phyloP scores from a whole-genome alignment of 2,329 filamentous ascomycete species.

The Fusarium torulosum region DNA sequence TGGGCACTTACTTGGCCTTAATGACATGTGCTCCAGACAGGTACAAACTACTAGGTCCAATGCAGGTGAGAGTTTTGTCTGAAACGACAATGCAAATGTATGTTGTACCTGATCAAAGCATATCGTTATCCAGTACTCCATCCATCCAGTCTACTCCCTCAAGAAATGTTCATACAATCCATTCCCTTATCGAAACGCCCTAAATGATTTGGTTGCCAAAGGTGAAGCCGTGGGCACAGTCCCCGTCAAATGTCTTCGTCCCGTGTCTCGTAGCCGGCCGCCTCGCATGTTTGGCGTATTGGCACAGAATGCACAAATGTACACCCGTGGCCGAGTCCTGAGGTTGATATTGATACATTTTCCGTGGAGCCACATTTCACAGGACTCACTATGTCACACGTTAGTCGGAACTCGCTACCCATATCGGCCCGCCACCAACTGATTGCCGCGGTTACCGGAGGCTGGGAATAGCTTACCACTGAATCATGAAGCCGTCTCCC shows the following conservation, averaged over 20 bases:
- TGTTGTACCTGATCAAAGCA: slow-evolving; percentile 34
- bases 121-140: slow-evolving; percentile 33
- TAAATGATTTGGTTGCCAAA: slow-evolving; percentile 59
- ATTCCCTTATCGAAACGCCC: slow-evolving; percentile 56
- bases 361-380: slow-evolving; percentile 75
- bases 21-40: slow-evolving; percentile 4
- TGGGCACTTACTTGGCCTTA: background rate
- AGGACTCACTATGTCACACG: slow-evolving; percentile 66
- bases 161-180: slow-evolving; percentile 39
- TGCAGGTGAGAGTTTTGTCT: slow-evolving; percentile 10
- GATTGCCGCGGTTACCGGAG: background rate
- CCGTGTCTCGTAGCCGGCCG: slow-evolving; percentile 61
- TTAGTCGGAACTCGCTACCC: slow-evolving; percentile 33
- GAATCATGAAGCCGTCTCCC: slow-evolving; percentile 69
- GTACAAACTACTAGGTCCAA: background rate
- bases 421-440: slow-evolving; percentile 1
- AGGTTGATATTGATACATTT: slow-evolving; percentile 71
- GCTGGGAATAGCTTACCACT: slow-evolving; percentile 64
- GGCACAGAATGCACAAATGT: slow-evolving; percentile 73
- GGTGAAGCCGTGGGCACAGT: slow-evolving; percentile 53
- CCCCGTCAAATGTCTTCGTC: slow-evolving; percentile 49
- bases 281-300: slow-evolving; percentile 68
- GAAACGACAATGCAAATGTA: slow-evolving; percentile 5
- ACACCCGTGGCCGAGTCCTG: slow-evolving; percentile 69
- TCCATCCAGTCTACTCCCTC: slow-evolving; percentile 39